Percentiles rank a stretch among this genome's conserved stretches.
Evolutionary conservation across 73 alveolate species (phyloP).

Genomic region (Paramecium sexaurelia): DNA sequence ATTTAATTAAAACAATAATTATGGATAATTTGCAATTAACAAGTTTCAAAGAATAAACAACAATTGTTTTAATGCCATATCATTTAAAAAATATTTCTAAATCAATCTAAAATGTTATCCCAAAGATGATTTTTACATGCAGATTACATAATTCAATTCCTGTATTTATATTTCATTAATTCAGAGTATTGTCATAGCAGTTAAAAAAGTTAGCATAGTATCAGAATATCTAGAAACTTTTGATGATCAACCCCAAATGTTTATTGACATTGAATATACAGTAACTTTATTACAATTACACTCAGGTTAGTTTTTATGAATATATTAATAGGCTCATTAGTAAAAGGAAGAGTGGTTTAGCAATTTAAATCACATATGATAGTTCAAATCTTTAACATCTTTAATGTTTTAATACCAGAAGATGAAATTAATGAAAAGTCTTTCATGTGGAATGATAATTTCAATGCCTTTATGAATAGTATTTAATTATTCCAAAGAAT

Average conservation of each 20-base stretch:
- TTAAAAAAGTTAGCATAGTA: conserved; percentile 1
- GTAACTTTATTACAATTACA: neutral
- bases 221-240: neutral
- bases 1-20: neutral
- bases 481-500: neutral
- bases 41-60: neutral
- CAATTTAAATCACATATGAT: conserved; percentile 9
- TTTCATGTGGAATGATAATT: neutral
- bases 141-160: conserved; percentile 20
- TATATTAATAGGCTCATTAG: neutral
- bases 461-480: conserved; percentile 28
- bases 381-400: neutral
- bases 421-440: conserved; percentile 4
- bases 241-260: conserved; percentile 17
- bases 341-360: neutral
- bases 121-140: conserved; percentile 12
- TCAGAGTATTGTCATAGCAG: conserved; percentile 5
- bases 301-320: neutral
- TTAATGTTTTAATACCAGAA: neutral
- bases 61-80: conserved; percentile 1
- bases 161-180: neutral
- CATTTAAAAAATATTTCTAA: conserved; percentile 4
- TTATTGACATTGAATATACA: conserved; percentile 13
- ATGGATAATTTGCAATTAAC: conserved; percentile 8
- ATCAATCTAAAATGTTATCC: neutral